Evolutionary conservation across 345 rosid species (phyloP).

Genomic region (Lepidium aucheri): DNA sequence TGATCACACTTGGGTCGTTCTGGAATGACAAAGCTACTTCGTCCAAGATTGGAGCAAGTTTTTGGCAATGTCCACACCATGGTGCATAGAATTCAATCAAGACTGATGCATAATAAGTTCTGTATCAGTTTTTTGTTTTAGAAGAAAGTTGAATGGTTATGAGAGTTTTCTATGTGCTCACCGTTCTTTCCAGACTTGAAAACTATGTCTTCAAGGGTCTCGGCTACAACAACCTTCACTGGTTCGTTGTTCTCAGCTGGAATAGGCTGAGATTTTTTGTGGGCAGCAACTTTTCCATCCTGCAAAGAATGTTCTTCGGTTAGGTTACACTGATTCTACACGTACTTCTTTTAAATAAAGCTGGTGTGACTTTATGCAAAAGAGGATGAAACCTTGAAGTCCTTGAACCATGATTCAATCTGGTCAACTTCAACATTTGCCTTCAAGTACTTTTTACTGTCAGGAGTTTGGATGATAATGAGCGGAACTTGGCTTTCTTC

Average conservation of each 20-base stretch:
- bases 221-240: conserved; percentile 91
- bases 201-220: conserved; percentile 65
- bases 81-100: conserved; percentile 93
- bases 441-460: conserved; percentile 74
- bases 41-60: conserved; percentile 87
- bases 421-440: conserved; percentile 54
- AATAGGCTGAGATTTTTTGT: conserved; percentile 78
- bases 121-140: neutral
- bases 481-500: conserved; percentile 79
- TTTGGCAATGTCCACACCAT: conserved; percentile 97
- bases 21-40: conserved; percentile 74
- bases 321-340: neutral
- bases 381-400: conserved; percentile 54
- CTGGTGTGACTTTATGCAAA: neutral
- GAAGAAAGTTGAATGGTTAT: neutral
- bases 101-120: conserved; percentile 28
- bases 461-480: conserved; percentile 53
- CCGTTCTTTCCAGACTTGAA: conserved; percentile 86
- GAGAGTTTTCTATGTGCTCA: conserved; percentile 21
- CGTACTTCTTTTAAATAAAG: neutral
- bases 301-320: conserved; percentile 31
- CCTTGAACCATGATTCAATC: conserved; percentile 79
- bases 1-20: conserved; percentile 51
- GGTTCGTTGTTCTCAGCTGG: conserved; percentile 80
- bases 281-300: conserved; percentile 72